These are phyloP conservation scores for Dothideomycetes sp. DNA, from an alignment of 2,329 filamentous ascomycete species.

Conservation along the genomic window DNA sequence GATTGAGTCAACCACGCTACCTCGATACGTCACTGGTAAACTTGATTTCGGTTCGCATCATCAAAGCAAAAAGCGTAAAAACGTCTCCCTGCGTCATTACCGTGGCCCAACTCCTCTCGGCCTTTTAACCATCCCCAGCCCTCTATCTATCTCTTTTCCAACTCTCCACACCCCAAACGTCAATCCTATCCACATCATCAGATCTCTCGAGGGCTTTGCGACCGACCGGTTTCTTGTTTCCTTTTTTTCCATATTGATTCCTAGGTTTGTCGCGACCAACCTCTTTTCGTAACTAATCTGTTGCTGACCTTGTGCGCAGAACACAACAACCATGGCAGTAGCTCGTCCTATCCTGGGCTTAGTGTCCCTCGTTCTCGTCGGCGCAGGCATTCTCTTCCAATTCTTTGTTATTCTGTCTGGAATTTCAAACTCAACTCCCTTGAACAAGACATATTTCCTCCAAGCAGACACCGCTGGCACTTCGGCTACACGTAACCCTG, in stretches of 20 bases:
- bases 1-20: too few relatives aligned
- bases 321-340: conserved; percentile 15
- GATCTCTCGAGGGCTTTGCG: too few relatives aligned
- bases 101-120: background rate
- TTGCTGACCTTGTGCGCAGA: too few relatives aligned
- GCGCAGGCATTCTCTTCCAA: conserved; percentile 52
- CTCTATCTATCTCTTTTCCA: conserved; percentile 2
- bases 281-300: background rate
- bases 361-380: conserved; percentile 52
- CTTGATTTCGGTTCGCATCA: too few relatives aligned
- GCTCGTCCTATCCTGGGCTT: conserved; percentile 41
- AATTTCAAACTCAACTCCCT: conserved; percentile 41
- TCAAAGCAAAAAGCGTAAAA: conserved; percentile 3
- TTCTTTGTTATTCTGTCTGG: conserved; percentile 59
- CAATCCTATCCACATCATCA: too few relatives aligned
- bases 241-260: background rate
- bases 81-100: background rate
- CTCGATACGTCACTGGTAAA: too few relatives aligned
- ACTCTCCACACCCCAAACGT: background rate
- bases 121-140: conserved; percentile 7
- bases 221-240: background rate
- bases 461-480: conserved; percentile 61
- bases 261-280: background rate
- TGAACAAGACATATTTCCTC: conserved; percentile 78
- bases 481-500: conserved; percentile 49